These are phyloP conservation scores for Didymellaceae sp. DNA, from an alignment of 2,329 filamentous ascomycete genomes.

Conservation along the genomic window DNA sequence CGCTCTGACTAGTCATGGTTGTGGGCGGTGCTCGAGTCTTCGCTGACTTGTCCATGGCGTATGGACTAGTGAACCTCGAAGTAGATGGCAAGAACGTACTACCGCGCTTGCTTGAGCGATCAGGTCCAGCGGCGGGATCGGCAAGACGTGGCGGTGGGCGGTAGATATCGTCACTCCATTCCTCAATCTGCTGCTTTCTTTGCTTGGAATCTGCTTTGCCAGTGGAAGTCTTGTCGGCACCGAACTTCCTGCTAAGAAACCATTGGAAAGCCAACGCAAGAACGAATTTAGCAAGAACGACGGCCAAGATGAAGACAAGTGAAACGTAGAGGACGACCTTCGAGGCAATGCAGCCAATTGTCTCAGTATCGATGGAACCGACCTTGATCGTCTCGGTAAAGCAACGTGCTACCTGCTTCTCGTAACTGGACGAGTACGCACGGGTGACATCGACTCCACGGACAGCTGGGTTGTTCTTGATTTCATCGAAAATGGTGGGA, in stretches of 20 bases:
- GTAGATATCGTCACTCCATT: slow-evolving; percentile 98
- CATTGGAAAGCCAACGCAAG: slow-evolving; percentile 93
- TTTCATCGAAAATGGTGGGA: slow-evolving; percentile 78
- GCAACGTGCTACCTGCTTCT: slow-evolving; percentile 85
- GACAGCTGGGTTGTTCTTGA: slow-evolving; percentile 74
- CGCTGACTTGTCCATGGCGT: slow-evolving; percentile 70
- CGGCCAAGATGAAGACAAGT: slow-evolving; percentile 86
- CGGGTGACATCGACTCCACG: slow-evolving; percentile 89
- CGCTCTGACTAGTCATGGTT: slow-evolving; percentile 92
- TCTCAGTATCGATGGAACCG: slow-evolving; percentile 93
- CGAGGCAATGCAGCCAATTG: slow-evolving; percentile 95
- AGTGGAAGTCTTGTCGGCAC: slow-evolving; percentile 83
- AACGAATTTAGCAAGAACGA: slow-evolving; percentile 85
- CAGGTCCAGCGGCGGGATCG: slow-evolving; percentile 70
- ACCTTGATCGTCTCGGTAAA: slow-evolving; percentile 95
- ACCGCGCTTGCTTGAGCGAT: slow-evolving; percentile 77
- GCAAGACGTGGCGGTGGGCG: slow-evolving; percentile 82
- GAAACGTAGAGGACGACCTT: slow-evolving; percentile 96
- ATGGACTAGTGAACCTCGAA: slow-evolving; percentile 91
- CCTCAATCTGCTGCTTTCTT: slow-evolving; percentile 91
- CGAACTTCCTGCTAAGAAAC: slow-evolving; percentile 89
- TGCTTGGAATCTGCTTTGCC: slow-evolving; percentile 76
- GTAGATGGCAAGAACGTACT: slow-evolving; percentile 90
- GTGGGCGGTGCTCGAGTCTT: slow-evolving; percentile 69
- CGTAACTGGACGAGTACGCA: slow-evolving; percentile 76